phyloP scores from a whole-genome alignment of 805 yeast species.

The Geotrichum ghanense region DNA sequence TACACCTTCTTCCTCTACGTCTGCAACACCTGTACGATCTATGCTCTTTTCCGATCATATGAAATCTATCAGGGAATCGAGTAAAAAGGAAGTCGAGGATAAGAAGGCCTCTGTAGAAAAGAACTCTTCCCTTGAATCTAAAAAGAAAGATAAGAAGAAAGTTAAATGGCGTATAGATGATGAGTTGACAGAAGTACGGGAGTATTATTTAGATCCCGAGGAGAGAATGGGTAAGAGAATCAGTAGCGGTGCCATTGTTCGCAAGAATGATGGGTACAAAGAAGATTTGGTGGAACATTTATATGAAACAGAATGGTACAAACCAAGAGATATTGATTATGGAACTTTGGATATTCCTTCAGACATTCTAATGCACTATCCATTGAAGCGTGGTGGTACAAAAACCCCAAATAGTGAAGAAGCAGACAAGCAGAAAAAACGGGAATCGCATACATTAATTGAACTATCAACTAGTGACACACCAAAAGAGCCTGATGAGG shows the following conservation, averaged over 20 bases:
- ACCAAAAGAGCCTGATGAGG: conserved; percentile 9
- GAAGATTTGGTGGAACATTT: conserved; percentile 4
- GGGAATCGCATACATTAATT: conserved; percentile 11
- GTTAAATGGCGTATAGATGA: conserved; percentile 12
- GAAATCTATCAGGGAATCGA: not conserved
- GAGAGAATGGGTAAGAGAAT: conserved; percentile 1
- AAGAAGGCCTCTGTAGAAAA: not conserved
- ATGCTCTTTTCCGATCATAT: not conserved
- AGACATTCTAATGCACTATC: not conserved
- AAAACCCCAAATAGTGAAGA: conserved; percentile 7
- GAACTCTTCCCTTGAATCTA: not conserved
- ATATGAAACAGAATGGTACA: conserved; percentile 12
- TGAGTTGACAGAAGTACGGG: conserved; percentile 9
- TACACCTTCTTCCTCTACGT: not conserved
- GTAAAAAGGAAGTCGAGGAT: not conserved
- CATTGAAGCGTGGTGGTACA: conserved; percentile 10
- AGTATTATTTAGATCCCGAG: conserved; percentile 8
- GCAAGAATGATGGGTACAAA: conserved; percentile 9
- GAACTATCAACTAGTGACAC: conserved; percentile 7
- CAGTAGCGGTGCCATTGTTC: conserved; percentile 8
- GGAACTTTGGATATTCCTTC: not conserved
- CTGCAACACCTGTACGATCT: not conserved
- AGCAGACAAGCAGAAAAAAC: conserved; percentile 8
- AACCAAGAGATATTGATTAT: conserved; percentile 8
- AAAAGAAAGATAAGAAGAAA: conserved; percentile 8